These are phyloP conservation scores for Orbilia oligospora DNA, from an alignment of 2,329 filamentous ascomycete genomes.

Conservation along the genomic window DNA sequence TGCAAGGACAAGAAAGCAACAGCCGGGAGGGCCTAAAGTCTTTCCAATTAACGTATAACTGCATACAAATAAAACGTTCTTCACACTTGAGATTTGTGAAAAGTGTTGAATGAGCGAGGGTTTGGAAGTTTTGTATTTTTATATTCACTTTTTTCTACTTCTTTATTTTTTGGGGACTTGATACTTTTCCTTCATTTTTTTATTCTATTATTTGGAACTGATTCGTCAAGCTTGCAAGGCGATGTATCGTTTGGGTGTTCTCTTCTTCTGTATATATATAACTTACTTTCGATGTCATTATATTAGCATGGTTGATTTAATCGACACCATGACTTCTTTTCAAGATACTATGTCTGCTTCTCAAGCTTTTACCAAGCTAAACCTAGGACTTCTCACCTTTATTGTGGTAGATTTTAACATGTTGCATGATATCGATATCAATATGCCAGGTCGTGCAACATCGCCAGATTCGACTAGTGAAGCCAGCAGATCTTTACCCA, in stretches of 20 bases:
- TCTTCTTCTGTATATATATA: slow-evolving; percentile 21
- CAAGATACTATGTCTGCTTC: background rate
- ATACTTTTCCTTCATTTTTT: background rate
- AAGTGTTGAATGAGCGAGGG: slow-evolving; percentile 14
- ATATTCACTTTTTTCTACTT: slow-evolving; percentile 4
- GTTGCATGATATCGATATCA: too few relatives aligned
- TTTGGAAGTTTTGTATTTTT: slow-evolving; percentile 11
- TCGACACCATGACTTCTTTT: background rate
- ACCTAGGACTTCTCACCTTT: too few relatives aligned
- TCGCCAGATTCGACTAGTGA: too few relatives aligned
- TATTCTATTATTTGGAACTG: slow-evolving; percentile 3
- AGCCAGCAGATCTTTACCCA: too few relatives aligned
- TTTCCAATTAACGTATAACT: too few relatives aligned
- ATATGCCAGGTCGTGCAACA: too few relatives aligned
- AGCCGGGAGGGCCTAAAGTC: background rate
- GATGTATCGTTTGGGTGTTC: background rate
- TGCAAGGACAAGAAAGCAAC: slow-evolving; percentile 5
- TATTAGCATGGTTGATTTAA: background rate
- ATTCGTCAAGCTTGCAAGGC: slow-evolving; percentile 33
- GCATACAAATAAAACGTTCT: too few relatives aligned
- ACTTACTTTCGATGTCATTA: background rate
- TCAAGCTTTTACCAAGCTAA: background rate
- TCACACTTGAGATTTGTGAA: slow-evolving; percentile 10
- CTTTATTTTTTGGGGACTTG: slow-evolving; percentile 16
- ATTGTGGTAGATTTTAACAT: too few relatives aligned